phyloP scores from a whole-genome alignment of 768 basidiomycete species.

The Termitomyces sp. region DNA sequence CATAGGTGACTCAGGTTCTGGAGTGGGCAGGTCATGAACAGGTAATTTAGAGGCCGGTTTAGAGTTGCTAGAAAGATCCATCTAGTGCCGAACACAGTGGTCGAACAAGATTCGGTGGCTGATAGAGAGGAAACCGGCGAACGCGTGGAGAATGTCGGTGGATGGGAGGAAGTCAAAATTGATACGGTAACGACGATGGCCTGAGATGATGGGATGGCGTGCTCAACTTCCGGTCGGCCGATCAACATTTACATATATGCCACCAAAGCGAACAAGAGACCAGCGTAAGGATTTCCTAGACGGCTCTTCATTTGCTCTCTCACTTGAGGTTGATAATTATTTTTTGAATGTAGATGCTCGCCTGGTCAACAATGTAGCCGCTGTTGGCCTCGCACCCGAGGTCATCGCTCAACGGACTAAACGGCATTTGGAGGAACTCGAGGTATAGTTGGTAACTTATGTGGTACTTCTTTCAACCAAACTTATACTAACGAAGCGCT shows the following conservation, averaged over 20 bases:
- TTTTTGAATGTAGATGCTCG: conserved; percentile 34
- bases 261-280: conserved; percentile 43
- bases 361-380: conserved; percentile 39
- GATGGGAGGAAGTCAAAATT: conserved; percentile 3
- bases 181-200: neutral
- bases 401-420: conserved; percentile 71
- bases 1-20: conserved; percentile 75
- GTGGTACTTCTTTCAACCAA: conserved; percentile 2
- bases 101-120: conserved; percentile 2
- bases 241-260: conserved; percentile 26
- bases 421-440: conserved; percentile 79
- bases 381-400: conserved; percentile 50
- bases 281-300: conserved; percentile 33
- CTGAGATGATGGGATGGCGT: conserved; percentile 23
- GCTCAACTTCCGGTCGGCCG: conserved; percentile 17
- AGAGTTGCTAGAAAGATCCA: conserved; percentile 34
- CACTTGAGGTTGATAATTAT: neutral
- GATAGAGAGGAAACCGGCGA: neutral
- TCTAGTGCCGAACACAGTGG: conserved; percentile 14
- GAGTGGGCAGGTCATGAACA: conserved; percentile 64
- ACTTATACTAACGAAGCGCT: conserved; percentile 43
- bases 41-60: conserved; percentile 25
- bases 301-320: neutral
- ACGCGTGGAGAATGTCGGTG: neutral
- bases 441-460: conserved; percentile 39